Percentiles rank a stretch among this genome's conserved stretches.
phyloP scores from a whole-genome alignment of 2,329 filamentous ascomycete species.

The Alternaria sp. region DNA sequence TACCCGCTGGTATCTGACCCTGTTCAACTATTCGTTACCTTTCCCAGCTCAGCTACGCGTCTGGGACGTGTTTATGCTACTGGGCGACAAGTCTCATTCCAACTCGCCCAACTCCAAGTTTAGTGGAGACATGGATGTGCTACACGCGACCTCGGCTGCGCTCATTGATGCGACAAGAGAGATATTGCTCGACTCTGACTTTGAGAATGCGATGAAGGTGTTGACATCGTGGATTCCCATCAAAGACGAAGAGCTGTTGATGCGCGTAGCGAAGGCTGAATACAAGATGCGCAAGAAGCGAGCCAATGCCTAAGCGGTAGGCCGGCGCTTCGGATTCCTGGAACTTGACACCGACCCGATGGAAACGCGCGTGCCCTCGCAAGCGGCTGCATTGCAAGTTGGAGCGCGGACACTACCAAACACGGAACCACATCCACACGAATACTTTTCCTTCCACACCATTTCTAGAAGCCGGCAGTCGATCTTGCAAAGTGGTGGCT shows the following conservation, averaged over 20 bases:
- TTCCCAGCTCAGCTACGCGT: constrained; percentile 93
- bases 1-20: constrained; percentile 93
- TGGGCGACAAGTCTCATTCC: constrained; percentile 72
- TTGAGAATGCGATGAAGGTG: constrained; percentile 97
- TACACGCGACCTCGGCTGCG: constrained; percentile 89
- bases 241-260: constrained; percentile 90
- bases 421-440: constrained; percentile 19
- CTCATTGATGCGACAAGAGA: constrained; percentile 89
- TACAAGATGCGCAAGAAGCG: constrained; percentile 73
- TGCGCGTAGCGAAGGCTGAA: constrained; percentile 87
- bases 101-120: constrained; percentile 42
- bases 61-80: constrained; percentile 97
- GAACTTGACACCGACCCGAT: neutral
- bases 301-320: constrained; percentile 35
- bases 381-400: constrained; percentile 11
- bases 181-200: constrained; percentile 88
- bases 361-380: constrained; percentile 12
- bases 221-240: constrained; percentile 93
- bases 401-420: constrained; percentile 17
- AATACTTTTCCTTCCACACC: constrained; percentile 25
- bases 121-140: constrained; percentile 76
- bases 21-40: constrained; percentile 96
- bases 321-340: constrained; percentile 16
- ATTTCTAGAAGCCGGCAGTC: constrained; percentile 33
- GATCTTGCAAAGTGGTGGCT: constrained; percentile 46